These are phyloP conservation scores for Mitragyna speciosa DNA, from an alignment of 257 asterid genomes.

Conservation along the genomic window DNA sequence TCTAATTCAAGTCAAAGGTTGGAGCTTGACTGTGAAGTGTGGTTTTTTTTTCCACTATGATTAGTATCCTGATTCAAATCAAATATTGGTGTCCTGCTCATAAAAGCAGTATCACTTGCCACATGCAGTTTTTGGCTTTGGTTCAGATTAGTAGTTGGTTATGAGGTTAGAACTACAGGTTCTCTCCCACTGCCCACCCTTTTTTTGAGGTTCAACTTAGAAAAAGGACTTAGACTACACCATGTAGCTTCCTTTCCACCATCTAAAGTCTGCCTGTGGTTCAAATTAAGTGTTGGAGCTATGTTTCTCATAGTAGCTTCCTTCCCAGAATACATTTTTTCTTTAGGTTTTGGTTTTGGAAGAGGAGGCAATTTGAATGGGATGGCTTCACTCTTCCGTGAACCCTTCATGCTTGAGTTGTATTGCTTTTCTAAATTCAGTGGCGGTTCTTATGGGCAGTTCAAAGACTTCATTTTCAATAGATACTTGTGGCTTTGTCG, in stretches of 20 bases:
- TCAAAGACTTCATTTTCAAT: constrained; percentile 31
- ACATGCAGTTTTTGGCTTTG: constrained; percentile 39
- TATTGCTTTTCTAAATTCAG: constrained; percentile 25
- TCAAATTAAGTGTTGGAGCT: constrained; percentile 24
- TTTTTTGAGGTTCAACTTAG: constrained; percentile 39
- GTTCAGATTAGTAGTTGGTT: constrained; percentile 32
- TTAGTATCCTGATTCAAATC: constrained; percentile 59
- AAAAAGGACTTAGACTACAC: constrained; percentile 6
- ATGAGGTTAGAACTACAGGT: constrained; percentile 1
- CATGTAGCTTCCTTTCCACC: constrained; percentile 30
- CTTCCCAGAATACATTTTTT: constrained; percentile 32
- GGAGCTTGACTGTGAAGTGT: constrained; percentile 57
- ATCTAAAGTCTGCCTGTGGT: constrained; percentile 31
- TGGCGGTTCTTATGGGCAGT: constrained; percentile 31
- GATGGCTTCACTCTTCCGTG: constrained; percentile 31
- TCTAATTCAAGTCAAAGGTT: constrained; percentile 74
- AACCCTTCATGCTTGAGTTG: constrained; percentile 29
- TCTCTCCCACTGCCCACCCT: constrained; percentile 39
- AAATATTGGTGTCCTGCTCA: constrained; percentile 28
- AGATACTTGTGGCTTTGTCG: constrained; percentile 52
- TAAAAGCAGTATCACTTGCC: constrained; percentile 31
- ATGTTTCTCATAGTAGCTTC: constrained; percentile 24
- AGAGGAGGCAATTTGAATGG: constrained; percentile 38
- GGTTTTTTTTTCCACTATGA: constrained; percentile 42
- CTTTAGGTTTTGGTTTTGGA: constrained; percentile 38